Conservation (phyloP, 179 eudicot species). For the Corrigiola litoralis region DNA sequence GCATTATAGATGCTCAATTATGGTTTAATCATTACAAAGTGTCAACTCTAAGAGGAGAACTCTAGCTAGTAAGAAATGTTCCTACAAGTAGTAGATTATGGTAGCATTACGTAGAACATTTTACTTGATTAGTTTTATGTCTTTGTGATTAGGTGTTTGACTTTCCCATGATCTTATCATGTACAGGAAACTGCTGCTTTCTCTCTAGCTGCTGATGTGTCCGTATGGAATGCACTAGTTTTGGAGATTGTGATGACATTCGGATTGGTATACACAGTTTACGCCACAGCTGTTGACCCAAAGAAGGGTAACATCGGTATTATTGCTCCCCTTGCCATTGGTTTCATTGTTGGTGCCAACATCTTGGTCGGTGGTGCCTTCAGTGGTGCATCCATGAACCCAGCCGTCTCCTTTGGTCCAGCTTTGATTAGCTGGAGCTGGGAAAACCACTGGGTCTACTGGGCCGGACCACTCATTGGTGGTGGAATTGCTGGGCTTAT, state of each 20-base stretch:
- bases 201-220: slow-evolving; percentile 20
- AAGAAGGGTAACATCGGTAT: slow-evolving; percentile 43
- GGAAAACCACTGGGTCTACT: slow-evolving; percentile 44
- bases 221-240: slow-evolving; percentile 33
- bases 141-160: too few species aligned
- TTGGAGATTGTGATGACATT: slow-evolving; percentile 47
- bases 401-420: slow-evolving; percentile 45
- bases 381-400: slow-evolving; percentile 46
- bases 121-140: too few species aligned
- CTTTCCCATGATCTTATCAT: too few species aligned
- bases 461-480: slow-evolving; percentile 43
- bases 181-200: slow-evolving; percentile 35
- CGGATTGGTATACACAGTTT: slow-evolving; percentile 41
- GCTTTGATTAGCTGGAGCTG: slow-evolving; percentile 45
- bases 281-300: slow-evolving; percentile 42
- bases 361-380: slow-evolving; percentile 47
- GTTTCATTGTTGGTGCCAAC: slow-evolving; percentile 44
- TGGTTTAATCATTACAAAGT: too few species aligned
- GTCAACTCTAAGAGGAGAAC: too few species aligned
- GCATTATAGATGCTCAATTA: too few species aligned
- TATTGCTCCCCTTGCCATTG: slow-evolving; percentile 45
- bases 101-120: too few species aligned
- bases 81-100: too few species aligned
- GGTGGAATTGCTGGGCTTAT: slow-evolving; percentile 39
- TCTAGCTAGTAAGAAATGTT: too few species aligned